Evolutionary conservation across 768 basidiomycete species (phyloP).

Genomic region (Mycena metata): DNA sequence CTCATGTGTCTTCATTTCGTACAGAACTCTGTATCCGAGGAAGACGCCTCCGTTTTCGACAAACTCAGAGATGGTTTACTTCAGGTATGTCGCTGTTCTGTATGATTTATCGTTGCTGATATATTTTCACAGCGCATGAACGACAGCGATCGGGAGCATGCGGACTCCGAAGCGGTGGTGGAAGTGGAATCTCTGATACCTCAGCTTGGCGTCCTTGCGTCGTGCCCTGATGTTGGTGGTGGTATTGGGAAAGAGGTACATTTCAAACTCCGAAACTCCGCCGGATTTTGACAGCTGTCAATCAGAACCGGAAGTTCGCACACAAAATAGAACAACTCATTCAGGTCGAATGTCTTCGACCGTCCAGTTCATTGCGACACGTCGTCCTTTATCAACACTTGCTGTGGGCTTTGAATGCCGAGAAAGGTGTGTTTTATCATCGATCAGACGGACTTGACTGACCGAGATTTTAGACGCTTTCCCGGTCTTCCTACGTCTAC

Average conservation of each 20-base stretch:
- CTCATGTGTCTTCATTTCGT: conserved; percentile 55
- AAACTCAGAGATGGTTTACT: conserved; percentile 42
- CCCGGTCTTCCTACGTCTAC: conserved; percentile 49
- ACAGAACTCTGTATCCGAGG: conserved; percentile 40
- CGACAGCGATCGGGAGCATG: background rate
- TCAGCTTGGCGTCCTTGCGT: conserved; percentile 52
- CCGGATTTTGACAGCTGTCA: background rate
- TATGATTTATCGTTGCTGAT: conserved; percentile 14
- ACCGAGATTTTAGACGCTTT: conserved; percentile 45
- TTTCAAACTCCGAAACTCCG: conserved; percentile 2
- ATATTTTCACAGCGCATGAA: conserved; percentile 23
- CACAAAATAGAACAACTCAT: conserved; percentile 54
- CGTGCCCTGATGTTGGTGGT: background rate
- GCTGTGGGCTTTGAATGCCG: conserved; percentile 62
- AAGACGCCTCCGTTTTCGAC: conserved; percentile 32
- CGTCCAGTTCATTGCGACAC: conserved; percentile 54
- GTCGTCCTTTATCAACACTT: conserved; percentile 69
- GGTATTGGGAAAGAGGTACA: background rate
- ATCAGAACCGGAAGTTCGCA: conserved; percentile 38
- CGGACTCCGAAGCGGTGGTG: conserved; percentile 19
- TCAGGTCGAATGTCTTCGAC: conserved; percentile 51
- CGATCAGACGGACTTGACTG: background rate
- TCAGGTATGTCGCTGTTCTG: conserved; percentile 35
- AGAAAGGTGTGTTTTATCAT: conserved; percentile 51
- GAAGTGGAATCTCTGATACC: conserved; percentile 44